Evolutionary conservation across 129 eudicot genomes (phyloP).

Genomic region (Solidago caesia): DNA sequence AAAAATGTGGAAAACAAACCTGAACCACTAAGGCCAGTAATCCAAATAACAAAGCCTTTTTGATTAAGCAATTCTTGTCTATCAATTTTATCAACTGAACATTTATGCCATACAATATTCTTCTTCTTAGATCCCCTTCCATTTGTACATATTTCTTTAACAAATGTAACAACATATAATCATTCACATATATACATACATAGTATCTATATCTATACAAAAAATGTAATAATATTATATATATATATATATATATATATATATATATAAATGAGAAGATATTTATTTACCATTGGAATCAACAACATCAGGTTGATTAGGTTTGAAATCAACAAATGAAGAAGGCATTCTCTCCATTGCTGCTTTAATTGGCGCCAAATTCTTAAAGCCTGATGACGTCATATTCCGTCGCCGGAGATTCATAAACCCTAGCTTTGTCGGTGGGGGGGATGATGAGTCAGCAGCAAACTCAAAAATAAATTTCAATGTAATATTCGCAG

Average conservation of each 20-base stretch:
- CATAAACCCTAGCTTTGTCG: conserved; percentile 27
- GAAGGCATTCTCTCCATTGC: conserved; percentile 49
- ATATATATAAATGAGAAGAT: not conserved
- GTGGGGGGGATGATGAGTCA: conserved; percentile 4
- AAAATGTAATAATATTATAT: not conserved
- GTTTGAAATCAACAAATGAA: conserved; percentile 18
- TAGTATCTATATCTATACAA: not conserved
- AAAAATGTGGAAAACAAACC: conserved; percentile 41
- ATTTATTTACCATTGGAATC: conserved; percentile 30
- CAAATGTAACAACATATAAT: conserved; percentile 31
- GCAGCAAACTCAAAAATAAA: not conserved
- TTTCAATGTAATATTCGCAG: no score
- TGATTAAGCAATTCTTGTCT: conserved; percentile 82
- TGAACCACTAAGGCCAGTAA: conserved; percentile 98
- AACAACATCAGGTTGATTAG: conserved; percentile 31
- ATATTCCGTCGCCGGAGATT: conserved; percentile 8
- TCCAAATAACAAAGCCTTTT: conserved; percentile 92
- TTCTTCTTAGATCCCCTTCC: conserved; percentile 38
- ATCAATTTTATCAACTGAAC: conserved; percentile 67
- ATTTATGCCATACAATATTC: conserved; percentile 81
- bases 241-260: not conserved
- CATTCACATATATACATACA: not conserved
- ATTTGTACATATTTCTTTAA: conserved; percentile 27
- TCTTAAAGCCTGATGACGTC: conserved; percentile 12
- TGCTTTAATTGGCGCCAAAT: conserved; percentile 53